Percentiles rank a stretch among this genome's conserved stretches.
Evolutionary conservation across 495 filamentous ascomycete species (phyloP).

Genomic region (Glarea lozoyensis): DNA sequence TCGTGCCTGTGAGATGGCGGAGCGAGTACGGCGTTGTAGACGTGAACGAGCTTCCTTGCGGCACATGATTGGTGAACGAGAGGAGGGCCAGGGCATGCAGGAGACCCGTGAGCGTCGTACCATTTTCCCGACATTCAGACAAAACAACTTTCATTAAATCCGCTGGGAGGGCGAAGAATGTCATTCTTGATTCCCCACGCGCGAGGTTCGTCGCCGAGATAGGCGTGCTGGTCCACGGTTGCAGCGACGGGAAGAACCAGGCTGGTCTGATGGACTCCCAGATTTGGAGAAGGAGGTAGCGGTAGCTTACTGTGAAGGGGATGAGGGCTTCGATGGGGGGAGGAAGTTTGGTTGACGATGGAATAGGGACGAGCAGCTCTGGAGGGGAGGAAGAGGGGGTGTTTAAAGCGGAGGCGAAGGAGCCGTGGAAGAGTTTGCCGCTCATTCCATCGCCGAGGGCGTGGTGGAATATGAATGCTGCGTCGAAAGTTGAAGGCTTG

Average conservation of each 20-base stretch:
- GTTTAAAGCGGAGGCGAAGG: slow-evolving; percentile 18
- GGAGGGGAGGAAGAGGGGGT: background rate
- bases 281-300: slow-evolving; percentile 2
- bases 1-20: slow-evolving; percentile 10
- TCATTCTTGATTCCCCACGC: slow-evolving; percentile 16
- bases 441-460: slow-evolving; percentile 22
- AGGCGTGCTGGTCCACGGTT: slow-evolving; percentile 4
- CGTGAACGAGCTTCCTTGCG: slow-evolving; percentile 8
- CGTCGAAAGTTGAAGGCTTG: slow-evolving; percentile 10
- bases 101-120: slow-evolving; percentile 21
- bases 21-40: slow-evolving; percentile 9
- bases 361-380: background rate
- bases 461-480: slow-evolving; percentile 23
- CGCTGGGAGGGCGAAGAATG: slow-evolving; percentile 12
- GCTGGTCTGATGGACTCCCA: slow-evolving; percentile 5
- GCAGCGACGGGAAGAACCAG: background rate
- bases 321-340: slow-evolving; percentile 9
- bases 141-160: slow-evolving; percentile 9
- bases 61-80: slow-evolving; percentile 12
- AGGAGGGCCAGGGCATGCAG: slow-evolving; percentile 15
- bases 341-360: slow-evolving; percentile 1
- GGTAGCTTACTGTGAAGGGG: slow-evolving; percentile 9
- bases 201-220: background rate
- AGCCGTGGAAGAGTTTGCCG: slow-evolving; percentile 21
- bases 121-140: slow-evolving; percentile 11